Conservation (phyloP, 441 rosid genomes). For the Adansonia grandidieri region DNA sequence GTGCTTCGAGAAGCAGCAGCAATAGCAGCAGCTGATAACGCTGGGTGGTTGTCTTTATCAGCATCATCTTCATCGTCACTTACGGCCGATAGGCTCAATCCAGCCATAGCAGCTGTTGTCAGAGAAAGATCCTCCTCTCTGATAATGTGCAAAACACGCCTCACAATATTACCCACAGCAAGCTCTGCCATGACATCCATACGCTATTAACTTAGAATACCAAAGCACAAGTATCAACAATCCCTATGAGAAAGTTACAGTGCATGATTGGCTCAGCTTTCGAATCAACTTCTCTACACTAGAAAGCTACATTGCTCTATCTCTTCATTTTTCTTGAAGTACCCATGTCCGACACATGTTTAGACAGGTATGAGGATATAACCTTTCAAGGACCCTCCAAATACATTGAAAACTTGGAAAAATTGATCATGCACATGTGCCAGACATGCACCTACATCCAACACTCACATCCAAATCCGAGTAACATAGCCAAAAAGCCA, state of each 20-base stretch:
- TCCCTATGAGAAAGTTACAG: background rate
- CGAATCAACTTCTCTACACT: background rate
- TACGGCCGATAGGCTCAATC: constrained; percentile 60
- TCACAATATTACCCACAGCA: constrained; percentile 96
- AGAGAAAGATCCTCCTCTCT: constrained; percentile 93
- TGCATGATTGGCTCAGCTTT: background rate
- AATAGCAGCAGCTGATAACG: constrained; percentile 76
- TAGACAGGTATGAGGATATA: no score
- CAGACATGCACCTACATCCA: no score
- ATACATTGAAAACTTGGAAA: no score
- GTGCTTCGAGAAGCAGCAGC: constrained; percentile 95
- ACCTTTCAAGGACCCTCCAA: no score
- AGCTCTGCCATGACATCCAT: constrained; percentile 67
- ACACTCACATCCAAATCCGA: no score
- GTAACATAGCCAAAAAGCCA: no score
- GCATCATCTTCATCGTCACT: constrained; percentile 79
- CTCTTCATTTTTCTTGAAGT: no score
- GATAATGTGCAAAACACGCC: constrained; percentile 92
- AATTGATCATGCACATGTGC: no score
- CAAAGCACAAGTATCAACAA: constrained; percentile 16
- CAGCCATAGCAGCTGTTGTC: constrained; percentile 72
- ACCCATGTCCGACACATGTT: no score
- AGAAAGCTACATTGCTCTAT: background rate
- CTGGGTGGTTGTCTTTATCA: constrained; percentile 58
- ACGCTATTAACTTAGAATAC: constrained; percentile 13